phyloP scores from a whole-genome alignment of 75 land plant genomes.

The Ceratopteris richardii region DNA sequence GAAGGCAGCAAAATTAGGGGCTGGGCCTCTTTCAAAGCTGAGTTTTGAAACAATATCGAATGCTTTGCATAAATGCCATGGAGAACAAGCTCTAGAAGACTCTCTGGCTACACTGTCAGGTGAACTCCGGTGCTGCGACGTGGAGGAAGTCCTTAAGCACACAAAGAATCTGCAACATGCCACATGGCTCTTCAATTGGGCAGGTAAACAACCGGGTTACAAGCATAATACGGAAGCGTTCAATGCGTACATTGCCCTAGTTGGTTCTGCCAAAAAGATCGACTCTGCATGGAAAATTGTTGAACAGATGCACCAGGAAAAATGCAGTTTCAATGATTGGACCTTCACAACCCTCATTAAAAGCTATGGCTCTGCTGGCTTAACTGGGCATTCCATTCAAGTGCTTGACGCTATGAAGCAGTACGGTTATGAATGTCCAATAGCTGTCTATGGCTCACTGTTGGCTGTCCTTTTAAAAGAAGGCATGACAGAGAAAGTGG shows the following conservation, averaged over 20 bases:
- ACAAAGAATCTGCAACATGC: neutral
- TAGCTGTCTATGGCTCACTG: neutral
- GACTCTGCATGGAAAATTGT: slow-evolving; percentile 8
- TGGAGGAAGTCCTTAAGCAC: slow-evolving; percentile 6
- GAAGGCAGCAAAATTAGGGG: neutral
- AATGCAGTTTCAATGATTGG: slow-evolving; percentile 1
- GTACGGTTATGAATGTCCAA: neutral
- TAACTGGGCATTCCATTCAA: neutral
- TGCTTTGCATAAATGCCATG: neutral
- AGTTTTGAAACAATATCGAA: neutral
- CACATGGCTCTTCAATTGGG: slow-evolving; percentile 46
- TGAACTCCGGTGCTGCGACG: neutral
- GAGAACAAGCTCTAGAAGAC: slow-evolving; percentile 1
- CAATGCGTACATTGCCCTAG: slow-evolving; percentile 35
- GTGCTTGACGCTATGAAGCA: neutral
- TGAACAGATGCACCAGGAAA: slow-evolving; percentile 6
- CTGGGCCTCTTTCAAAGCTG: neutral
- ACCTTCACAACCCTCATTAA: slow-evolving; percentile 6
- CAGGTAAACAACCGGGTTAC: slow-evolving; percentile 37
- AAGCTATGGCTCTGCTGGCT: slow-evolving; percentile 9
- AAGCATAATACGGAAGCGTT: slow-evolving; percentile 39
- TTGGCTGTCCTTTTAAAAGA: neutral
- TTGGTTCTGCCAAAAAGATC: slow-evolving; percentile 41
- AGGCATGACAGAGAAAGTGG: neutral
- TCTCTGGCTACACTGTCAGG: neutral